These are phyloP conservation scores for Xylaria bambusicola DNA, from an alignment of 495 filamentous ascomycete species.

Conservation along the genomic window DNA sequence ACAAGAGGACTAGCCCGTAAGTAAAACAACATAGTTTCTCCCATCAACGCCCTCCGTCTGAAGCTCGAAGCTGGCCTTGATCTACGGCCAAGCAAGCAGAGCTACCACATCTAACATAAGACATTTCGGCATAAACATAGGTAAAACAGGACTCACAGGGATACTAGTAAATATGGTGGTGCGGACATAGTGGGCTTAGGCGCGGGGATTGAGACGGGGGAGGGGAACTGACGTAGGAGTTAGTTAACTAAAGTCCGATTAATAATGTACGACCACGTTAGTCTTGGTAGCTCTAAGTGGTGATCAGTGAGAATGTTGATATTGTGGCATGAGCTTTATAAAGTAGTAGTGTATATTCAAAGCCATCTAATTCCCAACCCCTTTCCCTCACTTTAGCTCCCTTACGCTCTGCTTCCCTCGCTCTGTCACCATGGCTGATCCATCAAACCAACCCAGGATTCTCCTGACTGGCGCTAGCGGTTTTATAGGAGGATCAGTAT, in stretches of 20 bases:
- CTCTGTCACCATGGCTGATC: constrained; percentile 22
- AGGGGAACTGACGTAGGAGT: background rate
- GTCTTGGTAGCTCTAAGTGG: no score
- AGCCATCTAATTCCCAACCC: background rate
- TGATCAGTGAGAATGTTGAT: no score
- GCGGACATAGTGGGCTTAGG: background rate
- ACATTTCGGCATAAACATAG: no score
- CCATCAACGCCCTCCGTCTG: no score
- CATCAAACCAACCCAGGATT: constrained; percentile 13
- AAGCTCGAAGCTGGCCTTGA: background rate
- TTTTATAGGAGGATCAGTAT: constrained; percentile 33
- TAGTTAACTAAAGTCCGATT: background rate
- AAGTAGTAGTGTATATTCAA: no score
- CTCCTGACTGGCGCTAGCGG: constrained; percentile 34
- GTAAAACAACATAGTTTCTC: background rate
- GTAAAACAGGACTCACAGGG: no score
- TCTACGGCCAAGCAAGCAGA: no score
- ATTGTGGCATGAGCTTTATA: background rate
- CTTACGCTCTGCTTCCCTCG: background rate
- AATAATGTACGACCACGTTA: background rate
- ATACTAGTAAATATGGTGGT: background rate
- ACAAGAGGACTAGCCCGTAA: background rate
- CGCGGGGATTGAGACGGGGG: background rate
- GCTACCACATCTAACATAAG: no score
- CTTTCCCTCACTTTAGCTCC: background rate